Conservation (phyloP, 805 yeast species). For the Saccharomyces paradoxus region DNA sequence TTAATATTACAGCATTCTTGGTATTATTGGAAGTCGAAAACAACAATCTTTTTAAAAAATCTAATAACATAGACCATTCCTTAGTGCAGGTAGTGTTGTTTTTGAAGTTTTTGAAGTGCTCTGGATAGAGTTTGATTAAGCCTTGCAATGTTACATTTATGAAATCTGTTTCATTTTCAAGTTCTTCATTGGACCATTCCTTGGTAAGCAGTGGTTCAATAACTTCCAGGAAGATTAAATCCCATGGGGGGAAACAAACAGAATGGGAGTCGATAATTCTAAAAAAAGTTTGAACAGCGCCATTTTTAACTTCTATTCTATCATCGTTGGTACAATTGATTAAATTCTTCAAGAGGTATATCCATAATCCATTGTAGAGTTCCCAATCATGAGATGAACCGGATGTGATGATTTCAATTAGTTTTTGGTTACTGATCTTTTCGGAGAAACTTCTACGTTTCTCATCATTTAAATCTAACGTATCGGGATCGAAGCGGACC, state of each 20-base stretch:
- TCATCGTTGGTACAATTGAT: constrained; percentile 56
- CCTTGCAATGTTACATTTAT: constrained; percentile 57
- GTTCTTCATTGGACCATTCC: constrained; percentile 21
- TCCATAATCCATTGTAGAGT: constrained; percentile 44
- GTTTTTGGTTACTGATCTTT: constrained; percentile 16
- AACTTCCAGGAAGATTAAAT: constrained; percentile 54
- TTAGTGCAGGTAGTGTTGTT: constrained; percentile 6
- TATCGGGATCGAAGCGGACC: constrained; percentile 10
- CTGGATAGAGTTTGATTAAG: constrained; percentile 49
- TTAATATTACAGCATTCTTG: constrained; percentile 41
- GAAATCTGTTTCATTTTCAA: constrained; percentile 52
- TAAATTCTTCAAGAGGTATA: constrained; percentile 52
- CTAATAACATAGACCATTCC: constrained; percentile 53
- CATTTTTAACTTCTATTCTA: constrained; percentile 78
- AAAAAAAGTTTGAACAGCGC: constrained; percentile 82
- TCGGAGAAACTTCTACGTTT: constrained; percentile 5
- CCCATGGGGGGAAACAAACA: constrained; percentile 53
- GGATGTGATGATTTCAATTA: constrained; percentile 24
- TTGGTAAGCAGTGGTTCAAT: constrained; percentile 43
- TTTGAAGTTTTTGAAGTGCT: constrained; percentile 38
- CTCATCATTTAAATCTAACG: not conserved
- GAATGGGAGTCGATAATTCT: constrained; percentile 73
- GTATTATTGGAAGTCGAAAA: constrained; percentile 35
- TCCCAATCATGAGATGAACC: constrained; percentile 13
- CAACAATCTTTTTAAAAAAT: constrained; percentile 39